phyloP scores from a whole-genome alignment of 2,329 filamentous ascomycete genomes.

The Thelonectria blattea region DNA sequence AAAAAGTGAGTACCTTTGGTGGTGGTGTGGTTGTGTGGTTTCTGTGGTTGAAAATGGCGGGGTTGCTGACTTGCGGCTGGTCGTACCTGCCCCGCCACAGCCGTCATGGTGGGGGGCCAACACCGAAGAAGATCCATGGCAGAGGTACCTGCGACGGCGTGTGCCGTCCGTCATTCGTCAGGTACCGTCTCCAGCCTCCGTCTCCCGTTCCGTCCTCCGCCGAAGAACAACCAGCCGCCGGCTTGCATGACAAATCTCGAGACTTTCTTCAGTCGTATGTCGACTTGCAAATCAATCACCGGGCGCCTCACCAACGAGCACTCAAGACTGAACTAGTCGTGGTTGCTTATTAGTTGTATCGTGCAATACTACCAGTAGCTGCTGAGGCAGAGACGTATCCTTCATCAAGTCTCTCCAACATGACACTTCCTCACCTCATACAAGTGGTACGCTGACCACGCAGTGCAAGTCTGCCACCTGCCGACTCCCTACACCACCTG shows the following conservation, averaged over 20 bases:
- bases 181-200: background rate
- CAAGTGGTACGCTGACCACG: no score
- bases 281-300: background rate
- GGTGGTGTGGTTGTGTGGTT: constrained; percentile 17
- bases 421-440: constrained; percentile 16
- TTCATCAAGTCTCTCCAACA: constrained; percentile 18
- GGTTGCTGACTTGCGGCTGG: constrained; percentile 29
- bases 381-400: constrained; percentile 4
- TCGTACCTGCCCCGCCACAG: constrained; percentile 34
- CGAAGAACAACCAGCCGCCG: background rate
- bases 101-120: constrained; percentile 36
- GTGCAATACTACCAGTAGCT: constrained; percentile 11
- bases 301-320: background rate
- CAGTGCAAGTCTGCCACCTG: no score
- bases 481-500: background rate
- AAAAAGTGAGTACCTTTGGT: constrained; percentile 26
- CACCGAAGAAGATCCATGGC: background rate
- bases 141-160: constrained; percentile 3
- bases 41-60: constrained; percentile 25
- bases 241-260: background rate
- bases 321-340: constrained; percentile 13
- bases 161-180: background rate
- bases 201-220: background rate
- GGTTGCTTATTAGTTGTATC: constrained; percentile 28
- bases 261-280: background rate